Evolutionary conservation across 305 asterid species (phyloP).

Genomic region (Solanum hybrid): DNA sequence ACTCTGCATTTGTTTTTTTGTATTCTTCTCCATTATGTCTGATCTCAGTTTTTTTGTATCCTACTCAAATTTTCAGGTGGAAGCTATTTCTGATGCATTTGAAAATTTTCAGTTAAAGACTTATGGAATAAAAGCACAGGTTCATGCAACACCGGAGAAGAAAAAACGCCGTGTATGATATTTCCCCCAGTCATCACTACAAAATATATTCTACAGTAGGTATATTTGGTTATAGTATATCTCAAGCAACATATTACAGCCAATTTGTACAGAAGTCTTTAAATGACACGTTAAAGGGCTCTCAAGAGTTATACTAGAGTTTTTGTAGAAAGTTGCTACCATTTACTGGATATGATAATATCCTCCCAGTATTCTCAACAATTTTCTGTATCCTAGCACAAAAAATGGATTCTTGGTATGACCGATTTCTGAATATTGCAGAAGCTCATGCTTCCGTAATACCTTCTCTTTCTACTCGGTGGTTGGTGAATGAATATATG

Average conservation of each 20-base stretch:
- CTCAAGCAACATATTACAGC: not conserved
- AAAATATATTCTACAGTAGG: not conserved
- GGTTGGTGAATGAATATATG: not conserved
- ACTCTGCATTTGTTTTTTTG: constrained; percentile 7
- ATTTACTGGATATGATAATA: not conserved
- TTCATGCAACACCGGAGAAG: constrained; percentile 74
- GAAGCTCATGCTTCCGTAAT: not conserved
- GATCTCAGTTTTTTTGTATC: not conserved
- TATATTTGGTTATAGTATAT: not conserved
- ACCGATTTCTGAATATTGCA: not conserved
- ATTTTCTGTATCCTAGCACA: not conserved
- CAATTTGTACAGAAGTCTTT: not conserved
- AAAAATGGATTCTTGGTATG: not conserved
- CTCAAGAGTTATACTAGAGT: not conserved
- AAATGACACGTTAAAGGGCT: not conserved
- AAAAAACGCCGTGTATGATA: constrained; percentile 41
- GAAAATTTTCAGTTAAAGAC: constrained; percentile 84
- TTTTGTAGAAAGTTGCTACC: not conserved
- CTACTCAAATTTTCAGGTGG: constrained; percentile 45
- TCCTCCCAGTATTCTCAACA: not conserved
- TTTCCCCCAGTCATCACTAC: not conserved
- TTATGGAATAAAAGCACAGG: constrained; percentile 72
- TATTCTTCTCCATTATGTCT: not conserved
- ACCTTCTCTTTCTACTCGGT: not conserved
- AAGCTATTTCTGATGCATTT: constrained; percentile 67